A percentile compares a stretch with the other conserved stretches of the same genome.
phyloP scores from a whole-genome alignment of 805 yeast species.

The Monosporozyma aerobia region DNA sequence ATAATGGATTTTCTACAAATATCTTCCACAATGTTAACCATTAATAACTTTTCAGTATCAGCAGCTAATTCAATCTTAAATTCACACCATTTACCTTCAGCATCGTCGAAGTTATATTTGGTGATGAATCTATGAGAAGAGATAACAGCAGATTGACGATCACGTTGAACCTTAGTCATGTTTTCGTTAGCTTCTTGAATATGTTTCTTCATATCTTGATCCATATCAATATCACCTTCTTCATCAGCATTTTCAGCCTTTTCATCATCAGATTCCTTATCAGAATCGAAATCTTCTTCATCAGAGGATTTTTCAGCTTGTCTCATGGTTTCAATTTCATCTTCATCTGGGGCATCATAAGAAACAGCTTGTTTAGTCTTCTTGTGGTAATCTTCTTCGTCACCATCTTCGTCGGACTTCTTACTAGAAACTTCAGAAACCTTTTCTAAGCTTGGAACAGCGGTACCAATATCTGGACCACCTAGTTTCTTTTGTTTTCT shows the following conservation, averaged over 20 bases:
- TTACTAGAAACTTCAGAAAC: conserved; percentile 30
- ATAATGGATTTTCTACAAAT: conserved; percentile 85
- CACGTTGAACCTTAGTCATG: conserved; percentile 57
- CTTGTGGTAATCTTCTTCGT: conserved; percentile 48
- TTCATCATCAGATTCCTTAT: conserved; percentile 32
- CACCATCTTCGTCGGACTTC: conserved; percentile 35
- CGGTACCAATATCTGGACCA: conserved; percentile 59
- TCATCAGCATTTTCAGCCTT: conserved; percentile 28
- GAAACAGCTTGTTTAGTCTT: conserved; percentile 81
- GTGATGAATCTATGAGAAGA: conserved; percentile 65
- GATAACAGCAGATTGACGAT: conserved; percentile 77
- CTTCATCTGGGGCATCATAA: conserved; percentile 92
- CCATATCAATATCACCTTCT: conserved; percentile 31
- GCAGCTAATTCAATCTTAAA: conserved; percentile 77
- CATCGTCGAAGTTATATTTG: conserved; percentile 84
- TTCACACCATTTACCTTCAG: conserved; percentile 83
- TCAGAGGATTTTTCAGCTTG: conserved; percentile 71
- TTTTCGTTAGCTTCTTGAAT: conserved; percentile 20
- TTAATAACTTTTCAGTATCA: conserved; percentile 81
- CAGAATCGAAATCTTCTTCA: conserved; percentile 45
- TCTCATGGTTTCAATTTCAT: conserved; percentile 83
- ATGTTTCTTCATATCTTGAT: conserved; percentile 15
- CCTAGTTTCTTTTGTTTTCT: conserved; percentile 63
- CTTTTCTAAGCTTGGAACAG: conserved; percentile 49
- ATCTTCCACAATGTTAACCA: conserved; percentile 94